Percentiles rank a stretch among this genome's conserved stretches.
phyloP scores from a whole-genome alignment of 2,329 filamentous ascomycete species.

The Pleurostoma richardsiae region DNA sequence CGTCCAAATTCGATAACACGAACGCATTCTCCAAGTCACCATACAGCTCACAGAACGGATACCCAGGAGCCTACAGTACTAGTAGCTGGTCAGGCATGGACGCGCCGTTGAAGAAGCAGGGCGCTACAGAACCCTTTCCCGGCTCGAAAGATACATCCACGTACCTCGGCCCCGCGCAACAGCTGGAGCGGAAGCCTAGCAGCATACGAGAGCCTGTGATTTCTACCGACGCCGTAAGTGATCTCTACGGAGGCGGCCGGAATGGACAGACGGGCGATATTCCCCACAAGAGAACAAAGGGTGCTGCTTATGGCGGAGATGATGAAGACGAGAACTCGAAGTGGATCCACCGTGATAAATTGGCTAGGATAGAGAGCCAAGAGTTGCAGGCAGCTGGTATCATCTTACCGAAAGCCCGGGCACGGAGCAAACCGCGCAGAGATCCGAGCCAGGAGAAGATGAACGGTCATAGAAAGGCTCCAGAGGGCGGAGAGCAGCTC shows the following conservation, averaged over 20 bases:
- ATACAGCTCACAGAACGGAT: constrained; percentile 8
- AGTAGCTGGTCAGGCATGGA: not conserved
- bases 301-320: constrained; percentile 15
- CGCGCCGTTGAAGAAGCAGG: not conserved
- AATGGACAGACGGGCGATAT: constrained; percentile 5
- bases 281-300: constrained; percentile 15
- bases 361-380: constrained; percentile 74
- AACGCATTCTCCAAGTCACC: constrained; percentile 10
- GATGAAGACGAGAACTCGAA: constrained; percentile 56
- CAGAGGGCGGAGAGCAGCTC: constrained; percentile 23
- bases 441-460: constrained; percentile 33
- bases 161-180: not conserved
- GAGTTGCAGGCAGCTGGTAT: constrained; percentile 78
- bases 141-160: not conserved
- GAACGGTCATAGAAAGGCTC: constrained; percentile 23
- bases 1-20: constrained; percentile 5
- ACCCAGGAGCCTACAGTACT: constrained; percentile 4
- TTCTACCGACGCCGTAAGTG: constrained; percentile 39
- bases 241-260: constrained; percentile 28
- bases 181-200: constrained; percentile 23
- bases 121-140: not conserved
- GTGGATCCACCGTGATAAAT: constrained; percentile 83
- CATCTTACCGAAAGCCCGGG: constrained; percentile 48
- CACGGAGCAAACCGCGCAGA: constrained; percentile 42
- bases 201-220: constrained; percentile 32